A percentile compares a stretch with the other conserved stretches of the same genome.
These are phyloP conservation scores for Corylus americana DNA, from an alignment of 306 rosid genomes.

Conservation along the genomic window DNA sequence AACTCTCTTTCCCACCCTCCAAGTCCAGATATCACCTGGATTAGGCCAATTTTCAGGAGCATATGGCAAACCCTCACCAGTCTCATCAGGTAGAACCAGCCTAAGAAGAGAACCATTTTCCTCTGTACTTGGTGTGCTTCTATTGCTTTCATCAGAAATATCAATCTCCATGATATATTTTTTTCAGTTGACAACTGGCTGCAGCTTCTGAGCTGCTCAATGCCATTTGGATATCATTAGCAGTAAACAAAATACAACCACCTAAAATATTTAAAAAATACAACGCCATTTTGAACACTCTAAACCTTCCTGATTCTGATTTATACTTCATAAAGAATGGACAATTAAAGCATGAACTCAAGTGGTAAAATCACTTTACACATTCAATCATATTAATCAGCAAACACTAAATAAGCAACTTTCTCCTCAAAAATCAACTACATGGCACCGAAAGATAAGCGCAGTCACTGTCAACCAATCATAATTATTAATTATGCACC, in stretches of 20 bases:
- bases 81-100: constrained; percentile 38
- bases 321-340: neutral
- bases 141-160: constrained; percentile 28
- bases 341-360: neutral
- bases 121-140: constrained; percentile 8
- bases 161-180: constrained; percentile 44
- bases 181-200: neutral
- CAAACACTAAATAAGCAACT: neutral
- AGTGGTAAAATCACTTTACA: neutral
- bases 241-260: neutral
- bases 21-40: constrained; percentile 73
- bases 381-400: neutral
- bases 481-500: neutral
- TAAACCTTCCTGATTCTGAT: neutral
- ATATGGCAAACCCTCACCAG: constrained; percentile 79
- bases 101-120: constrained; percentile 13
- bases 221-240: neutral
- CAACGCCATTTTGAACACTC: neutral
- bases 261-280: neutral
- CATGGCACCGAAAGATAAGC: neutral
- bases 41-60: constrained; percentile 90
- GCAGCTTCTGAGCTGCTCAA: neutral
- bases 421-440: neutral
- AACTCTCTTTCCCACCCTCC: constrained; percentile 77
- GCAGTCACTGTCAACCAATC: neutral